phyloP scores from a whole-genome alignment of 306 rosid genomes.

The Myrica gale region DNA sequence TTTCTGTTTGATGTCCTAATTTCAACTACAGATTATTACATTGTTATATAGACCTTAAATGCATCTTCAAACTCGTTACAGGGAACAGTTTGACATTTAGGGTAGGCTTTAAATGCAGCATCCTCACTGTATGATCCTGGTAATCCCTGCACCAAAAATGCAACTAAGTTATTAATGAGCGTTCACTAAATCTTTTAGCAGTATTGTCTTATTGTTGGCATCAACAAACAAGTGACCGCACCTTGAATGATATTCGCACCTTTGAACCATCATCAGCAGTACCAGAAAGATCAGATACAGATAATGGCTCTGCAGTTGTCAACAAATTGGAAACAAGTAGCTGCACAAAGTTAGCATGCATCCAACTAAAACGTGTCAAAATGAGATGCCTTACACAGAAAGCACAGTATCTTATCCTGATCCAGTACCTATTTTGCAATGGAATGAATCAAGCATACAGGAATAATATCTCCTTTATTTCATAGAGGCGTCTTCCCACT shows the following conservation, averaged over 20 bases:
- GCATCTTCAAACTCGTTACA: slow-evolving; percentile 67
- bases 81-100: slow-evolving; percentile 62
- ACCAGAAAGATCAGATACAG: slow-evolving; percentile 43
- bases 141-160: slow-evolving; percentile 52
- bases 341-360: neutral
- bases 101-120: slow-evolving; percentile 71
- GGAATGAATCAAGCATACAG: neutral
- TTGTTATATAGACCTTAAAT: slow-evolving; percentile 52
- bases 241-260: slow-evolving; percentile 57
- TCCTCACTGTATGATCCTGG: slow-evolving; percentile 68
- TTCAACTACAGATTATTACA: neutral
- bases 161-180: slow-evolving; percentile 31
- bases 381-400: neutral
- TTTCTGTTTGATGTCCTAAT: neutral
- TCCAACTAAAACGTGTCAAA: slow-evolving; percentile 17
- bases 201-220: neutral
- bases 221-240: slow-evolving; percentile 7
- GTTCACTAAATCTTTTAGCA: slow-evolving; percentile 10
- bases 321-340: slow-evolving; percentile 10
- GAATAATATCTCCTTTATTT: neutral
- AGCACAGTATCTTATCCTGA: slow-evolving; percentile 2
- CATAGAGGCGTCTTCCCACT: neutral
- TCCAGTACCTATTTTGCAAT: slow-evolving; percentile 3
- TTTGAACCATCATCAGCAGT: slow-evolving; percentile 40
- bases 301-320: slow-evolving; percentile 51